Evolutionary conservation across 306 rosid species (phyloP).

Genomic region (Castanea sativa): DNA sequence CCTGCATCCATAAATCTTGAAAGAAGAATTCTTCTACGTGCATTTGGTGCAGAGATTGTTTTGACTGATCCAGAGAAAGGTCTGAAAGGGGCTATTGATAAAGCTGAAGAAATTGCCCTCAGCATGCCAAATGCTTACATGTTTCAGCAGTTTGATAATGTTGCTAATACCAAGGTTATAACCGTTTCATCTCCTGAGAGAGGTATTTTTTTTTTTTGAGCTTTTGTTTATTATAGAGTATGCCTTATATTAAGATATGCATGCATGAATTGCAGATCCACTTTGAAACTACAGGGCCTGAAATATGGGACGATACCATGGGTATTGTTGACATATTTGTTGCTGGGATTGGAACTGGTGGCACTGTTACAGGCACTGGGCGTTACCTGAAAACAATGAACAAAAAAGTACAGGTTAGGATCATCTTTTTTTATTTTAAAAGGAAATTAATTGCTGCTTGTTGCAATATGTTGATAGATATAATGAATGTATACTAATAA

Average conservation of each 20-base stretch:
- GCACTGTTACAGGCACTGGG: conserved; percentile 89
- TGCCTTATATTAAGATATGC: conserved; percentile 18
- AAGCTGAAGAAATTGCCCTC: conserved; percentile 77
- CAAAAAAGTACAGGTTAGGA: conserved; percentile 61
- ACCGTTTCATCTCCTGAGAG: conserved; percentile 23
- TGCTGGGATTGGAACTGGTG: conserved; percentile 96
- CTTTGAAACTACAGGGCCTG: conserved; percentile 97
- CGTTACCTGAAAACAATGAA: conserved; percentile 76
- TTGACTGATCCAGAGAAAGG: conserved; percentile 86
- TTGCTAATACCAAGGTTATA: conserved; percentile 67
- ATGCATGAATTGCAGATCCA: conserved; percentile 75
- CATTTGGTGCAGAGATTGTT: conserved; percentile 89
- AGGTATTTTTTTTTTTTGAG: background rate
- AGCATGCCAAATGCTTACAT: conserved; percentile 71
- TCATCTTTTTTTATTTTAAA: background rate
- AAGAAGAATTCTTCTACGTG: conserved; percentile 85
- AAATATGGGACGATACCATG: conserved; percentile 98
- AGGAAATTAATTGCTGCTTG: conserved; percentile 18
- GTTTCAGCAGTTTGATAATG: conserved; percentile 93
- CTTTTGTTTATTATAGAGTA: conserved; percentile 8
- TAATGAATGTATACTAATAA: background rate
- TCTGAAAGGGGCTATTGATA: conserved; percentile 87
- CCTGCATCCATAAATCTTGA: conserved; percentile 85
- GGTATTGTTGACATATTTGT: conserved; percentile 80
- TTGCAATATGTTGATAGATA: background rate